phyloP scores from a whole-genome alignment of 2,329 filamentous ascomycete species.

The Huntiella savannae region DNA sequence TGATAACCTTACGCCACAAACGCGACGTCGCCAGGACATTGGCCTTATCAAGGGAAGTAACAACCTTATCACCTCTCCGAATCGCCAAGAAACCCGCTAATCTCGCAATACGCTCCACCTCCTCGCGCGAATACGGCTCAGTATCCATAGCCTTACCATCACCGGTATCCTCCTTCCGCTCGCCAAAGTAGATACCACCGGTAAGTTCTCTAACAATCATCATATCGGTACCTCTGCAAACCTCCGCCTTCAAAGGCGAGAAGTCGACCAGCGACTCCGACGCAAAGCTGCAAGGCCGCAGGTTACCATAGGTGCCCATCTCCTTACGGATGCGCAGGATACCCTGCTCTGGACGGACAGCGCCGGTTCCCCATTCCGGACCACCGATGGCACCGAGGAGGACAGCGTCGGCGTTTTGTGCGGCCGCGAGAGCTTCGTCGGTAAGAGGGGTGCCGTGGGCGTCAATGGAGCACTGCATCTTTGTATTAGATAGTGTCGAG shows the following conservation, averaged over 20 bases:
- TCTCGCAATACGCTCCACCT: conserved; percentile 76
- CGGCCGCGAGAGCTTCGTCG: conserved; percentile 62
- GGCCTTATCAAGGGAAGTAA: conserved; percentile 86
- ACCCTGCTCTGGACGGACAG: conserved; percentile 80
- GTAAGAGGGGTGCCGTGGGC: conserved; percentile 61
- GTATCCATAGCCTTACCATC: conserved; percentile 62
- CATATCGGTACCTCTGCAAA: conserved; percentile 79
- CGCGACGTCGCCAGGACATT: conserved; percentile 84
- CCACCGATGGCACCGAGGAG: conserved; percentile 87
- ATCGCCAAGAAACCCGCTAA: conserved; percentile 67
- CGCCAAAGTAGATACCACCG: conserved; percentile 88
- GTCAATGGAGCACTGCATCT: conserved; percentile 64
- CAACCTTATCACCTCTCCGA: conserved; percentile 45
- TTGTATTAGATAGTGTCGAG: conserved; percentile 1
- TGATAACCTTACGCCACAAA: conserved; percentile 75
- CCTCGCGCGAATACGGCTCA: conserved; percentile 64
- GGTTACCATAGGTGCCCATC: conserved; percentile 84
- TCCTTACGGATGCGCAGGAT: conserved; percentile 83
- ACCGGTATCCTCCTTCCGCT: conserved; percentile 61
- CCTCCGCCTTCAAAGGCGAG: conserved; percentile 70
- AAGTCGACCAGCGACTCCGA: conserved; percentile 65
- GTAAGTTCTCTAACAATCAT: conserved; percentile 85
- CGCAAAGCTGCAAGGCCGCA: conserved; percentile 89
- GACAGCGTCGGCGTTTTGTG: conserved; percentile 72
- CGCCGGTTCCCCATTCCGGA: conserved; percentile 85